Percentiles rank a stretch among this genome's conserved stretches.
phyloP scores from a whole-genome alignment of 1,139 yeast species.

The Protomyces gravidus region DNA sequence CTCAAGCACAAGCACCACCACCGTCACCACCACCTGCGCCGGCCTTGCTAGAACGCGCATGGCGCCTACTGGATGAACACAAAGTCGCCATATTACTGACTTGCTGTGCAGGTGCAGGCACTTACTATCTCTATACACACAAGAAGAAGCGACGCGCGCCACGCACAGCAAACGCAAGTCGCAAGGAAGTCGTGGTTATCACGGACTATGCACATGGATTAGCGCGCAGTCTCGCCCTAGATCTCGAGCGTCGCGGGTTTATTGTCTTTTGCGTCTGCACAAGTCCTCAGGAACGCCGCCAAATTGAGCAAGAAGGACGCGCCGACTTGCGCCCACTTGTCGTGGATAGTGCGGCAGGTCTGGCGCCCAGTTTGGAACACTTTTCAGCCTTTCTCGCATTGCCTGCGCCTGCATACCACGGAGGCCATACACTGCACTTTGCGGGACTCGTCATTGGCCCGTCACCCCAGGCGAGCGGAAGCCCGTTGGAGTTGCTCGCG shows the following conservation, averaged over 20 bases:
- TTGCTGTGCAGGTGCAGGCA: conserved; percentile 5
- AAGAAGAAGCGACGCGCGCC: conserved; percentile 20
- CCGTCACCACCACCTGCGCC: conserved; percentile 16
- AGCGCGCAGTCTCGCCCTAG: conserved; percentile 14
- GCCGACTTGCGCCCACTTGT: conserved; percentile 20
- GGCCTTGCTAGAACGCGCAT: not conserved
- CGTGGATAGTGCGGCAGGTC: conserved; percentile 4
- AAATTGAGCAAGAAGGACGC: conserved; percentile 26
- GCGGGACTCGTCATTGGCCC: conserved; percentile 21
- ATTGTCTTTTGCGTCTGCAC: conserved; percentile 22
- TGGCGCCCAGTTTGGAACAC: conserved; percentile 9
- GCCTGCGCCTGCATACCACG: conserved; percentile 26
- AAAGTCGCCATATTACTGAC: conserved; percentile 3
- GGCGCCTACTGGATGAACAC: conserved; percentile 5
- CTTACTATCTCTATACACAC: conserved; percentile 2
- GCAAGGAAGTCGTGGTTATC: conserved; percentile 21
- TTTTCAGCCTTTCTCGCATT: conserved; percentile 13
- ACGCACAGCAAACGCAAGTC: conserved; percentile 19
- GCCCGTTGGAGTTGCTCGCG: conserved; percentile 16
- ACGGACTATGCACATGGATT: conserved; percentile 5
- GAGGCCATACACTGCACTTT: conserved; percentile 25
- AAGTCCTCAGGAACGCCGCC: conserved; percentile 7
- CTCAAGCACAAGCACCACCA: not conserved
- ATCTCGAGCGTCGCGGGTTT: conserved; percentile 24
- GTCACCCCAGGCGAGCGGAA: conserved; percentile 1